Conservation (phyloP, 2,329 filamentous ascomycete species). For the Polytolypa hystricis region DNA sequence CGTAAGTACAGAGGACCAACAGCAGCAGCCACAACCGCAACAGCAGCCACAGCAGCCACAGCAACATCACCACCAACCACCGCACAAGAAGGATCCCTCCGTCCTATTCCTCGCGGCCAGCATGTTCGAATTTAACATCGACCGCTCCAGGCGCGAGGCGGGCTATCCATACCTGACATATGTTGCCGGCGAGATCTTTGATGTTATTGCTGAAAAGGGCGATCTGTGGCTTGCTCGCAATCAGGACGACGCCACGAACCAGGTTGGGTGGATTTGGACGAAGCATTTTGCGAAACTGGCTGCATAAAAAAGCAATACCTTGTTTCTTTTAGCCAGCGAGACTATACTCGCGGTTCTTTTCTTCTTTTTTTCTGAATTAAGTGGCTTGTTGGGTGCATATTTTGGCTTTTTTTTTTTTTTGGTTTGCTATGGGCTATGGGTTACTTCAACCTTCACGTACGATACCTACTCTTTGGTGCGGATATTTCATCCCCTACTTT, state of each 20-base stretch:
- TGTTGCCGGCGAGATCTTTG: conserved; percentile 85
- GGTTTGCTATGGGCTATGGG: no score
- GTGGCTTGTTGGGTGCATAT: no score
- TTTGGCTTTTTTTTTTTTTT: no score
- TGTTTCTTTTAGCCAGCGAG: conserved; percentile 38
- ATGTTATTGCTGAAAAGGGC: conserved; percentile 90
- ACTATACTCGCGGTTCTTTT: conserved; percentile 37
- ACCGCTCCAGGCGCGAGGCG: conserved; percentile 79
- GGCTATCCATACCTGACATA: conserved; percentile 96
- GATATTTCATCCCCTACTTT: no score
- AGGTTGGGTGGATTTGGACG: conserved; percentile 97
- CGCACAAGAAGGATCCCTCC: conserved; percentile 36
- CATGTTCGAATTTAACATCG: conserved; percentile 94
- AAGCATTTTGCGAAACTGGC: conserved; percentile 72
- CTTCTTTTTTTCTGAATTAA: no score
- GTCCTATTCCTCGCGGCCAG: conserved; percentile 87
- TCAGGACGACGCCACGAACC: conserved; percentile 71
- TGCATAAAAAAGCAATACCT: no score
- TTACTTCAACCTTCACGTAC: no score
- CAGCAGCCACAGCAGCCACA: conserved; percentile 6
- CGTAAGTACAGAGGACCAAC: neutral
- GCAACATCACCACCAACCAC: conserved; percentile 2
- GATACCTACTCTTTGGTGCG: no score
- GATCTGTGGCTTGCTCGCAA: conserved; percentile 97
- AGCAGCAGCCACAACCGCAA: conserved; percentile 10